phyloP scores from a whole-genome alignment of 495 filamentous ascomycete species.

The Penicillium waksmanii region DNA sequence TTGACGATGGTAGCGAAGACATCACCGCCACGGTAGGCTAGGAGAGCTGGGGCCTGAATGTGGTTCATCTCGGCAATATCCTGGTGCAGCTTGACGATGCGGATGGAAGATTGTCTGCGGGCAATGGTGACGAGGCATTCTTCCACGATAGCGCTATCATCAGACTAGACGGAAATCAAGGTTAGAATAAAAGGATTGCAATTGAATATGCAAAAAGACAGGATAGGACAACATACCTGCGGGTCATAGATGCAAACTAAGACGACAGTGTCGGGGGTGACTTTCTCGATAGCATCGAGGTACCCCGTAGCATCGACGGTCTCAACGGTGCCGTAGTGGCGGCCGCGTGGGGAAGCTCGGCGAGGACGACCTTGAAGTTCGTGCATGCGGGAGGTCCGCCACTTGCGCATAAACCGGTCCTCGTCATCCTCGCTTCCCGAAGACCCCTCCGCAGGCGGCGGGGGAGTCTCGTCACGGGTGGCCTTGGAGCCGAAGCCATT shows the following conservation, averaged over 20 bases:
- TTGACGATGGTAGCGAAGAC: slow-evolving; percentile 89
- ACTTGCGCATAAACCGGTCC: slow-evolving; percentile 79
- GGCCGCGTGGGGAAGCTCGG: slow-evolving; percentile 67
- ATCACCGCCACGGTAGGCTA: slow-evolving; percentile 88
- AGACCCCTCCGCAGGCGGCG: slow-evolving; percentile 33
- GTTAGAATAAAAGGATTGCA: slow-evolving; percentile 29
- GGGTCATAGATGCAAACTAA: slow-evolving; percentile 94
- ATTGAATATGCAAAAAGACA: not conserved
- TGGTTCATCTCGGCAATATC: slow-evolving; percentile 94
- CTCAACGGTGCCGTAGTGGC: slow-evolving; percentile 76
- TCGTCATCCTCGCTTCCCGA: slow-evolving; percentile 65
- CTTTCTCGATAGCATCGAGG: slow-evolving; percentile 92
- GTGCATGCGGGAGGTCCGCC: slow-evolving; percentile 76
- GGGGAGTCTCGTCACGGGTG: slow-evolving; percentile 27
- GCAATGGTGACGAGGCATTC: slow-evolving; percentile 75
- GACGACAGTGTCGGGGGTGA: slow-evolving; percentile 78
- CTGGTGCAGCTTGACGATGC: slow-evolving; percentile 90
- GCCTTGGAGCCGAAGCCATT: slow-evolving; percentile 33
- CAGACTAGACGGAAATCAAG: slow-evolving; percentile 55
- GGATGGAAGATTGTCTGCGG: slow-evolving; percentile 65
- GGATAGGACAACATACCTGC: slow-evolving; percentile 59
- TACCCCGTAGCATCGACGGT: slow-evolving; percentile 89
- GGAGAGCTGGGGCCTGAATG: slow-evolving; percentile 82
- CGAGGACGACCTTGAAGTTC: slow-evolving; percentile 70
- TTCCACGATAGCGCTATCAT: slow-evolving; percentile 75